Conservation (phyloP, 768 basidiomycete genomes). For the Suillus placidus region DNA sequence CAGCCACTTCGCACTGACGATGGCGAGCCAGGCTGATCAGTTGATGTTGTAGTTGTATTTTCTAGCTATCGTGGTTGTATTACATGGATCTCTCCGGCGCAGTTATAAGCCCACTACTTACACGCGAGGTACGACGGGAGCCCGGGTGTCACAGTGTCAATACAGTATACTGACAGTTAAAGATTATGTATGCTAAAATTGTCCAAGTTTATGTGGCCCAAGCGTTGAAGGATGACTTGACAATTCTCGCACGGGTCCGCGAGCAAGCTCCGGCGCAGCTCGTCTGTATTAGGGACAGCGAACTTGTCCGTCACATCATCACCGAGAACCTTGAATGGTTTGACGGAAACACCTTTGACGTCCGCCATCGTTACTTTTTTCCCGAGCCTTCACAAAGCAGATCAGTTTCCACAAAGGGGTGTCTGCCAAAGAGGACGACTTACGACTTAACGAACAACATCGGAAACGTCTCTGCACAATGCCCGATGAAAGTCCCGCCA, state of each 20-base stretch:
- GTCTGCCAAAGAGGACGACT: background rate
- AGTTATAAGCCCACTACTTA: too few relatives aligned
- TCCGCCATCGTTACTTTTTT: background rate
- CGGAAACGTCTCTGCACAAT: constrained; percentile 9
- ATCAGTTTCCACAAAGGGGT: background rate
- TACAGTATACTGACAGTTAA: background rate
- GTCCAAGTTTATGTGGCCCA: background rate
- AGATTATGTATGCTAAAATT: background rate
- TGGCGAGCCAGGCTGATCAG: background rate
- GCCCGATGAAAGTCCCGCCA: background rate
- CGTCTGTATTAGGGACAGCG: background rate
- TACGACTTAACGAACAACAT: background rate
- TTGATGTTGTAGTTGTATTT: background rate
- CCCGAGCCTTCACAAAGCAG: background rate
- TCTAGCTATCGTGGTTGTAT: background rate
- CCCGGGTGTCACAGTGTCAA: too few relatives aligned
- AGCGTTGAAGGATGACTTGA: background rate
- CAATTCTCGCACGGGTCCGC: background rate
- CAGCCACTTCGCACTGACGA: background rate
- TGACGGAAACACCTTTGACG: background rate
- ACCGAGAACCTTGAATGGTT: background rate
- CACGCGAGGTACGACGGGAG: too few relatives aligned
- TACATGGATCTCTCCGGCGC: too few relatives aligned
- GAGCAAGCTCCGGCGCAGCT: background rate
- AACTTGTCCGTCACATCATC: background rate